Conservation (phyloP, 148 eudicot species). For the Polygonum maritimum region DNA sequence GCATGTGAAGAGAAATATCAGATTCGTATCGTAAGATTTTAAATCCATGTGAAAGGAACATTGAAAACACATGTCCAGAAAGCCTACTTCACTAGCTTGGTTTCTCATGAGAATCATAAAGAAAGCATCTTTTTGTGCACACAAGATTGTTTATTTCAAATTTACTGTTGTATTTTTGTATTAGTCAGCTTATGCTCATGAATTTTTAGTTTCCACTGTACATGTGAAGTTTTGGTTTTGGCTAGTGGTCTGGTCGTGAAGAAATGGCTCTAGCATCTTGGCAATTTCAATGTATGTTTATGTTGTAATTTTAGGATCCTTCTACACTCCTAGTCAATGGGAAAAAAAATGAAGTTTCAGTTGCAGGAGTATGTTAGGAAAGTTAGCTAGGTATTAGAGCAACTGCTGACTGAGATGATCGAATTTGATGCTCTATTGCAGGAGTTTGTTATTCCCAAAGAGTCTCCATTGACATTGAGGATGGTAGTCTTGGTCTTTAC, state of each 20-base stretch:
- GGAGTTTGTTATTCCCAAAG: constrained; percentile 52
- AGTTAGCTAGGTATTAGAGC: not conserved
- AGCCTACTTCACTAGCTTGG: not conserved
- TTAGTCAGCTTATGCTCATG: not conserved
- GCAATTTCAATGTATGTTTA: not conserved
- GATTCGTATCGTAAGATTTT: no score
- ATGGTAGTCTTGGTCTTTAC: constrained; percentile 42
- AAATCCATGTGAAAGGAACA: not conserved
- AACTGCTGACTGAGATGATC: not conserved
- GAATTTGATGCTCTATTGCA: constrained; percentile 19
- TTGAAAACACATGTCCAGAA: not conserved
- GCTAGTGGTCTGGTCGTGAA: not conserved
- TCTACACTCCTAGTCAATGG: not conserved
- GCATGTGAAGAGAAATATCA: not conserved
- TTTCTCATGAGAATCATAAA: not conserved
- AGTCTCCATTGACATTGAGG: constrained; percentile 43
- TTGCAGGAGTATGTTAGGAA: not conserved
- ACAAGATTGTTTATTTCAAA: not conserved
- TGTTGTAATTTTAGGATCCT: not conserved
- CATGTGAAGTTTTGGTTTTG: no score
- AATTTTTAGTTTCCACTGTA: not conserved
- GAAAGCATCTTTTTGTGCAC: not conserved
- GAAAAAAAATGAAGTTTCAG: not conserved
- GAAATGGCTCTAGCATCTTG: not conserved
- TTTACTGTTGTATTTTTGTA: not conserved